A percentile compares a stretch with the other conserved stretches of the same genome.
These are phyloP conservation scores for Taiozyma sp. DNA, from an alignment of 1,139 yeast species.

Conservation along the genomic window DNA sequence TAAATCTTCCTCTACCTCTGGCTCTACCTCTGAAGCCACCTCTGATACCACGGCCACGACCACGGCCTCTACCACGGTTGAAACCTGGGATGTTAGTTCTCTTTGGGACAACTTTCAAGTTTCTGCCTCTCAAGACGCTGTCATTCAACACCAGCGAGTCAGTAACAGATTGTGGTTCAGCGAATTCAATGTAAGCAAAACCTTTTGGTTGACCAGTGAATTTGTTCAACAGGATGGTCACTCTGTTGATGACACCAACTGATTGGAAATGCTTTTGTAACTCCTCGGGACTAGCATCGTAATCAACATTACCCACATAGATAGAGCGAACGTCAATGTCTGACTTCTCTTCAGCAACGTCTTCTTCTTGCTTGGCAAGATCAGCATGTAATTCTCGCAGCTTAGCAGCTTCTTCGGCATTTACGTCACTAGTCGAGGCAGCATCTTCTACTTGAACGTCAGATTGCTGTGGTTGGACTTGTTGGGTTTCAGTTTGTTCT, in stretches of 20 bases:
- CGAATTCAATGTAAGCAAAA: constrained; percentile 78
- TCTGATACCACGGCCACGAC: constrained; percentile 45
- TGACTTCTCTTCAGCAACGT: constrained; percentile 40
- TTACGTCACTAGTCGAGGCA: constrained; percentile 21
- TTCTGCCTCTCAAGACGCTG: constrained; percentile 58
- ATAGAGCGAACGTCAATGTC: constrained; percentile 74
- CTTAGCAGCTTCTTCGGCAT: constrained; percentile 50
- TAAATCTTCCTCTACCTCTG: constrained; percentile 31
- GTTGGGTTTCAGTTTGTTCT: constrained; percentile 14
- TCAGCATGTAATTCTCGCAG: constrained; percentile 48
- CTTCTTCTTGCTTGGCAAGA: constrained; percentile 38
- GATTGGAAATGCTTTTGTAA: constrained; percentile 70
- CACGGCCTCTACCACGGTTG: constrained; percentile 40
- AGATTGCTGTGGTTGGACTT: constrained; percentile 2
- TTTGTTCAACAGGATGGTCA: constrained; percentile 71
- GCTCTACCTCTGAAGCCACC: constrained; percentile 24
- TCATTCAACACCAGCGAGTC: constrained; percentile 68
- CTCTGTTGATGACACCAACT: constrained; percentile 77
- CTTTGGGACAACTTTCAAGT: constrained; percentile 65
- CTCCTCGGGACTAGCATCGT: constrained; percentile 73
- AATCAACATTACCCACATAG: constrained; percentile 85
- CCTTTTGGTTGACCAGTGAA: constrained; percentile 80
- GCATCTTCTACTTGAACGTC: background rate
- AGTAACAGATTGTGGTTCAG: constrained; percentile 54
- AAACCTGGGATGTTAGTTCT: constrained; percentile 78